Evolutionary conservation across 345 rosid species (phyloP).

Genomic region (Physaria fendleri): DNA sequence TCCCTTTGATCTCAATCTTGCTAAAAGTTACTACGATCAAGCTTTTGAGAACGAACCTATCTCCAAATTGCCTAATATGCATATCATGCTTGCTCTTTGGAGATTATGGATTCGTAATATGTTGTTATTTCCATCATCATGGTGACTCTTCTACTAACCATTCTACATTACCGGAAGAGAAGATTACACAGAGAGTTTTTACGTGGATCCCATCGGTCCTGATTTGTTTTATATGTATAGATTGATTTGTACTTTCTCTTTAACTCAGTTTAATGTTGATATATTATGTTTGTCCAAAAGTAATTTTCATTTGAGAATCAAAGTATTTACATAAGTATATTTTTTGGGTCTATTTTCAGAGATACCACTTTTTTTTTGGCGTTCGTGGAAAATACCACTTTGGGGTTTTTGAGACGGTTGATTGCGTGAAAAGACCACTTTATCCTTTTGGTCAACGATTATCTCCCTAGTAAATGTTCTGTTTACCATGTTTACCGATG

Average conservation of each 20-base stretch:
- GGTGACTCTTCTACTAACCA: slow-evolving; percentile 51
- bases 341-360: no score
- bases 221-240: background rate
- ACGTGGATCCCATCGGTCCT: slow-evolving; percentile 2
- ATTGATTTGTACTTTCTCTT: background rate
- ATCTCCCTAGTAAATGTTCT: no score
- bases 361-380: no score
- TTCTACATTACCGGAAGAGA: slow-evolving; percentile 60
- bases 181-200: slow-evolving; percentile 36
- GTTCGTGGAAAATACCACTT: no score
- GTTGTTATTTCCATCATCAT: slow-evolving; percentile 23
- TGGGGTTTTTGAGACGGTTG: no score
- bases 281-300: background rate
- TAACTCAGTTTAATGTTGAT: background rate
- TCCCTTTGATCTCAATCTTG: slow-evolving; percentile 85
- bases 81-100: slow-evolving; percentile 62
- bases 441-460: no score
- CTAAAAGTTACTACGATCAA: slow-evolving; percentile 86
- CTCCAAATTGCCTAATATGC: slow-evolving; percentile 65
- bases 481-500: no score
- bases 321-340: background rate
- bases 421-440: no score
- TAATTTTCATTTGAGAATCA: slow-evolving; percentile 10
- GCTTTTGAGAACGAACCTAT: slow-evolving; percentile 63
- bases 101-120: slow-evolving; percentile 73